Conservation (phyloP, 1,284 basidiomycete species). For the Veloporphyrellus conicus region DNA sequence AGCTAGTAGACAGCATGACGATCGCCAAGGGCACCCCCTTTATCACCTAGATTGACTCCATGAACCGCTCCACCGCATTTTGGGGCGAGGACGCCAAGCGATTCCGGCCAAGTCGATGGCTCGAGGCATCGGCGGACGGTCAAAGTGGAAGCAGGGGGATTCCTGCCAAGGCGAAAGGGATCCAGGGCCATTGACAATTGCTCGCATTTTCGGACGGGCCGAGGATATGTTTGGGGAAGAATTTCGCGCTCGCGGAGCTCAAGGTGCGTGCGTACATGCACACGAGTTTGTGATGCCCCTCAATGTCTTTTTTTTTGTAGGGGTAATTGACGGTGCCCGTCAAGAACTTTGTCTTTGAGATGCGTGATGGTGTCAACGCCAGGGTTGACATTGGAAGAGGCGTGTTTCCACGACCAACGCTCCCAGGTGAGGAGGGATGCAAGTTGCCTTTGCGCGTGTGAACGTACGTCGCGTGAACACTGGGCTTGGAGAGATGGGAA, state of each 20-base stretch:
- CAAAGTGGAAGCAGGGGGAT: constrained; percentile 5
- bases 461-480: constrained; percentile 7
- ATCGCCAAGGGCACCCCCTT: constrained; percentile 45
- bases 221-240: constrained; percentile 40
- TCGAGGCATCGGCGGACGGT: constrained; percentile 23
- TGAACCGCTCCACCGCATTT: constrained; percentile 46
- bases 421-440: constrained; percentile 18
- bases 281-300: background rate
- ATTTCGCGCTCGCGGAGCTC: constrained; percentile 43
- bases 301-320: background rate
- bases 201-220: constrained; percentile 42
- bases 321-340: constrained; percentile 11
- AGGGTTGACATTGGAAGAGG: constrained; percentile 17
- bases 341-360: constrained; percentile 18
- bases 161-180: constrained; percentile 30
- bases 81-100: constrained; percentile 41
- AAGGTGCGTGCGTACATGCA: constrained; percentile 37
- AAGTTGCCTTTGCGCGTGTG: constrained; percentile 17
- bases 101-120: constrained; percentile 39
- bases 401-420: constrained; percentile 15
- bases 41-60: constrained; percentile 37
- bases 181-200: constrained; percentile 40
- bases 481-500: too few relatives aligned
- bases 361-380: constrained; percentile 18
- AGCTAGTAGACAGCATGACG: constrained; percentile 36